phyloP scores from a whole-genome alignment of 2,329 filamentous ascomycete species.

The Diaporthe sp. region DNA sequence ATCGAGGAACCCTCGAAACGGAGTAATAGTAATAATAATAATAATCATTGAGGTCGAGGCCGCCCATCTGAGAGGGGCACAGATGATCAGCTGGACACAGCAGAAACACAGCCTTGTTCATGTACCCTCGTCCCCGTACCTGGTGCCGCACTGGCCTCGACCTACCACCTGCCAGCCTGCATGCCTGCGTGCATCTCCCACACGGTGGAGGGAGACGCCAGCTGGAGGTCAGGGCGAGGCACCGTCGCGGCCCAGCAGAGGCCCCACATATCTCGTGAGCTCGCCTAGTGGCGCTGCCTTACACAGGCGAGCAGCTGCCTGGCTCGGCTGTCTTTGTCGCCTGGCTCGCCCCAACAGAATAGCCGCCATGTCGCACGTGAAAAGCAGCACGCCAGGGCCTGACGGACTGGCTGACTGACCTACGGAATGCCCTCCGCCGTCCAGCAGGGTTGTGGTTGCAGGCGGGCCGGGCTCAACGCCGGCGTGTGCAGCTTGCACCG shows the following conservation, averaged over 20 bases:
- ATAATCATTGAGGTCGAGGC: conserved; percentile 1
- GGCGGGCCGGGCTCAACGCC: background rate
- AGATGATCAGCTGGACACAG: conserved; percentile 9
- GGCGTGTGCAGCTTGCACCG: background rate
- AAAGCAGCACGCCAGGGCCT: background rate
- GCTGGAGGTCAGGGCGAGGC: conserved; percentile 2
- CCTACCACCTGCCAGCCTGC: background rate
- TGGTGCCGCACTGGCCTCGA: background rate
- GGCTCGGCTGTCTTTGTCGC: background rate
- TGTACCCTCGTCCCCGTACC: background rate
- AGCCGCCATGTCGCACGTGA: conserved; percentile 27
- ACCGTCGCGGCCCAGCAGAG: background rate
- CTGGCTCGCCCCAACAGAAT: background rate
- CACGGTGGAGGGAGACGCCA: background rate
- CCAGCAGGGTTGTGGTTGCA: background rate
- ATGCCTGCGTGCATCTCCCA: too few species aligned
- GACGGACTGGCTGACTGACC: background rate
- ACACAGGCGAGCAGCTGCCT: conserved; percentile 14
- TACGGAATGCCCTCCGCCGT: background rate
- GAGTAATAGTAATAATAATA: conserved; percentile 3
- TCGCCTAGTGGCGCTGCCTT: conserved; percentile 19
- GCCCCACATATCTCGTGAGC: conserved; percentile 24
- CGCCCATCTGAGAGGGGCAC: conserved; percentile 13
- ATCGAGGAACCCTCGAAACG: conserved; percentile 22
- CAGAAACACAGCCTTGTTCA: conserved; percentile 24